Evolutionary conservation across 768 basidiomycete species (phyloP), one percentile per base, ranked within the genome.

Genomic region (Collybia sordida): DNA sequence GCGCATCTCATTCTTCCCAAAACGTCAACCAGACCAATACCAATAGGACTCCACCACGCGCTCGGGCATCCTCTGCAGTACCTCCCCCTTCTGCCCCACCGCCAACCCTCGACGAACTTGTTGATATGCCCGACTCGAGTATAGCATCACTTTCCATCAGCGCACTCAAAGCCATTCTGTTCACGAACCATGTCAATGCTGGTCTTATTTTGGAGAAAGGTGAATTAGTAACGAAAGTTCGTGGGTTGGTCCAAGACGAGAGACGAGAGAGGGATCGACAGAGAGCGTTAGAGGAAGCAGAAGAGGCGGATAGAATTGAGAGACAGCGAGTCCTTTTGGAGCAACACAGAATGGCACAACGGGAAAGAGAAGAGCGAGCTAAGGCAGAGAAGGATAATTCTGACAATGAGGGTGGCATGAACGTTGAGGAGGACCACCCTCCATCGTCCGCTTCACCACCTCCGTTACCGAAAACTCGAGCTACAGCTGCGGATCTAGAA

Each of bases 151-250:
- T 96, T 12, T 81, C 86, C 6, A 81, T 95, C 47, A 71, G 81
- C 19, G 69, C 77, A n/a, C 73, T 97, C 41, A 97, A 97, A 64
- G 74, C 77, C 2, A 78, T 96, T 17, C 66, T 97, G 18, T 91
- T 83, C 61, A 82, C 83, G 47, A 91, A 94, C 56, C 92, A 88
- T 49, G 89, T 96, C 36, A 81, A 82, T 56, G 82, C 90, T 23
- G 80, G 83, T 37, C 74, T 85, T 59, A 71, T 94, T 1, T 70
- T 96, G n/a, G 94, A 97, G 72, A 97, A 97, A 72, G 71, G 75
- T 19, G 91, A 93, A 43, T 66, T 93, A n/a, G 89, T 93, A 12
- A 74, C 66, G 37, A 88, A 87, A 60, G 90, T 91, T 21, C 57
- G 70, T 48, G 70, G 66, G 14, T 66, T 93, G 11, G 68, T 92